These are phyloP conservation scores for Saccharomyces hybrid DNA, from an alignment of 1,139 yeast species.

Conservation along the genomic window DNA sequence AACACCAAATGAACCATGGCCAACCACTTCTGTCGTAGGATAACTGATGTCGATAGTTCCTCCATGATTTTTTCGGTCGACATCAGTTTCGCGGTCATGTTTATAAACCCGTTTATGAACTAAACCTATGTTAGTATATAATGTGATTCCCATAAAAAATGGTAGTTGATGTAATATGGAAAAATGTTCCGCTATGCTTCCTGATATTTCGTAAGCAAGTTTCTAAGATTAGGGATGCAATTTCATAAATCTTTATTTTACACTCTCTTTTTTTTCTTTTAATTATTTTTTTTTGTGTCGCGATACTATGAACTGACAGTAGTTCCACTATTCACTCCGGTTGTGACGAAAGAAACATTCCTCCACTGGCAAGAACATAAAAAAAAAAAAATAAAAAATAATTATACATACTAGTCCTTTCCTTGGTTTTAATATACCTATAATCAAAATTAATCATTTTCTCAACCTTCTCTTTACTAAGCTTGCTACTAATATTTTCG, in stretches of 20 bases:
- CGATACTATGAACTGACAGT: neutral
- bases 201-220: neutral
- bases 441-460: conserved; percentile 9
- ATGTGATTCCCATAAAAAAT: conserved; percentile 6
- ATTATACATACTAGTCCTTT: conserved; percentile 8
- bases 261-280: neutral
- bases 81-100: neutral
- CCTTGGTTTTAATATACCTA: neutral
- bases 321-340: neutral
- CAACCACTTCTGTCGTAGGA: conserved; percentile 59
- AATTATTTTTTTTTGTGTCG: neutral
- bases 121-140: conserved; percentile 8
- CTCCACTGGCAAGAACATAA: neutral
- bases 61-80: neutral
- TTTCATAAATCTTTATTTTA: neutral
- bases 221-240: neutral
- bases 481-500: conserved; percentile 2
- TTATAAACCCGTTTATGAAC: conserved; percentile 5
- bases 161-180: neutral
- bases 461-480: conserved; percentile 1
- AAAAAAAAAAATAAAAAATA: neutral
- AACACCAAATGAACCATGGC: conserved; percentile 96
- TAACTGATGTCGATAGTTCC: conserved; percentile 29
- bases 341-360: neutral
- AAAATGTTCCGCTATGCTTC: neutral